phyloP scores from a whole-genome alignment of 2,329 filamentous ascomycete genomes.

The Diaporthe destruens region DNA sequence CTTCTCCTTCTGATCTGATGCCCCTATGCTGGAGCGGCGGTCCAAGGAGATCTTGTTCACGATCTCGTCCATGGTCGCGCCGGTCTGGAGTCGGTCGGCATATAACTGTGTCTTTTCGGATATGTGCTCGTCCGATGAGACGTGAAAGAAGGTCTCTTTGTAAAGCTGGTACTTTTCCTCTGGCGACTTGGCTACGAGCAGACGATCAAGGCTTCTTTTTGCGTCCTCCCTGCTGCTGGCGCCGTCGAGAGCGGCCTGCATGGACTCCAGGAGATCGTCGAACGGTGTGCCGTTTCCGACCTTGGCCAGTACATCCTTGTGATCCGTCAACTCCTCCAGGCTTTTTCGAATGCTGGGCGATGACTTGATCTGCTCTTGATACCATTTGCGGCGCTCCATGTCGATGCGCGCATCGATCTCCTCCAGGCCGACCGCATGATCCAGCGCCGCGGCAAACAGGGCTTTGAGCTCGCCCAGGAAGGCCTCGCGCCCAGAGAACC shows the following conservation, averaged over 20 bases:
- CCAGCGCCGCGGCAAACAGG: slow-evolving; percentile 62
- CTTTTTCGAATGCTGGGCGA: slow-evolving; percentile 44
- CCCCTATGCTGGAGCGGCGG: slow-evolving; percentile 43
- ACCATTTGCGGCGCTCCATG: slow-evolving; percentile 67
- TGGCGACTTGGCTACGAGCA: slow-evolving; percentile 42
- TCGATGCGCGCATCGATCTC: slow-evolving; percentile 63
- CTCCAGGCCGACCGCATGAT: slow-evolving; percentile 57
- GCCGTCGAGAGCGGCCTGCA: slow-evolving; percentile 40
- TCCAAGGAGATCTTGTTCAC: slow-evolving; percentile 46
- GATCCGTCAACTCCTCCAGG: slow-evolving; percentile 42
- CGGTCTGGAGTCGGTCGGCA: slow-evolving; percentile 45
- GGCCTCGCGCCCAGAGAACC: slow-evolving; percentile 63
- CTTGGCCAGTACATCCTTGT: slow-evolving; percentile 38
- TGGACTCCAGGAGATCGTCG: slow-evolving; percentile 42
- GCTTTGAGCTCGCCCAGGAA: slow-evolving; percentile 65
- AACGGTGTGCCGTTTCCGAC: slow-evolving; percentile 40
- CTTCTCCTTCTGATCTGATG: slow-evolving; percentile 46
- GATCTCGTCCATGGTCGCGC: slow-evolving; percentile 46
- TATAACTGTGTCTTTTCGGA: slow-evolving; percentile 46
- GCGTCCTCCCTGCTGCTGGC: slow-evolving; percentile 16
- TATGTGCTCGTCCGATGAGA: slow-evolving; percentile 41
- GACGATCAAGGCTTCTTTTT: slow-evolving; percentile 37
- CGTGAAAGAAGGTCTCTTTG: slow-evolving; percentile 45
- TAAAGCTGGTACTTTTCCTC: slow-evolving; percentile 43
- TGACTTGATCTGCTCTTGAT: slow-evolving; percentile 52